phyloP scores from a whole-genome alignment of 495 filamentous ascomycete species.

The Aspergillus haitiensis region DNA sequence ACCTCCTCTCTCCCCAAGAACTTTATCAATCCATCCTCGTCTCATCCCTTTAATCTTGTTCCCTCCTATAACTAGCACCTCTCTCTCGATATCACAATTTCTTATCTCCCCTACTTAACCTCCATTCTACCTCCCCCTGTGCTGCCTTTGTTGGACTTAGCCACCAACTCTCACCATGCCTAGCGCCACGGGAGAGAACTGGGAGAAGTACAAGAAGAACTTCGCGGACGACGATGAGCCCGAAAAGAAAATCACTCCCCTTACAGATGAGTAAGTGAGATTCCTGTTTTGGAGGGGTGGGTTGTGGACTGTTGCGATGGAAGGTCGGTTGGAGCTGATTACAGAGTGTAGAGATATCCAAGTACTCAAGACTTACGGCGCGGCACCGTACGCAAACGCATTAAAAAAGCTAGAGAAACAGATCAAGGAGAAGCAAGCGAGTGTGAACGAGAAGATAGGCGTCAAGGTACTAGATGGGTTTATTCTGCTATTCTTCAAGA shows the following conservation, averaged over 20 bases:
- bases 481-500: constrained; percentile 8
- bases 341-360: constrained; percentile 78
- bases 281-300: constrained; percentile 3
- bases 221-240: constrained; percentile 94
- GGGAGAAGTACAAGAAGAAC: constrained; percentile 98
- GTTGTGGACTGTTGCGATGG: background rate
- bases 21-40: constrained; percentile 21
- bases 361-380: constrained; percentile 98
- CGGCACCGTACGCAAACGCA: constrained; percentile 87
- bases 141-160: constrained; percentile 19
- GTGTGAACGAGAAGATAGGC: constrained; percentile 97
- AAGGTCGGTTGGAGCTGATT: constrained; percentile 20
- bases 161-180: constrained; percentile 61
- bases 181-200: constrained; percentile 87
- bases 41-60: constrained; percentile 3
- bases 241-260: constrained; percentile 98
- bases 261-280: constrained; percentile 78
- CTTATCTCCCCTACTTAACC: constrained; percentile 2
- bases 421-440: constrained; percentile 95
- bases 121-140: constrained; percentile 11
- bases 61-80: background rate
- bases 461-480: constrained; percentile 53
- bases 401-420: constrained; percentile 96
- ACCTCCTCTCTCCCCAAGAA: constrained; percentile 19
- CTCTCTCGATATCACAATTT: background rate